These are phyloP conservation scores for Mallotus repandus DNA, from an alignment of 441 rosid genomes.

Conservation along the genomic window DNA sequence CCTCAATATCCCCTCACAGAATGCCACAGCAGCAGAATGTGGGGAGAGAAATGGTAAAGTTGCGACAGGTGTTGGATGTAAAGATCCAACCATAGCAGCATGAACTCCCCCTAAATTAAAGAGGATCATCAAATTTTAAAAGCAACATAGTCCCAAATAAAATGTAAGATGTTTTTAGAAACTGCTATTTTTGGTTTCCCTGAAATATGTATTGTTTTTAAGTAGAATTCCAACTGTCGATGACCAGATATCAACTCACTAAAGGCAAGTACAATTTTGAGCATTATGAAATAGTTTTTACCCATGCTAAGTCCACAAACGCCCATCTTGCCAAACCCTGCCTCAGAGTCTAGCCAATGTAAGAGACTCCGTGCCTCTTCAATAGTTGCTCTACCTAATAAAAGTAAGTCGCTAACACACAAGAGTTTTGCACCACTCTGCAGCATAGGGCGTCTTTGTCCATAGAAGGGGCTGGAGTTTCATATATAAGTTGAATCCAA, in stretches of 20 bases:
- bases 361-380: conserved; percentile 92
- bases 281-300: conserved; percentile 30
- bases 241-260: not conserved
- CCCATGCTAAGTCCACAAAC: conserved; percentile 99
- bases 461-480: conserved; percentile 89
- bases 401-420: conserved; percentile 94
- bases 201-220: not conserved
- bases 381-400: conserved; percentile 89
- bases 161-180: not conserved
- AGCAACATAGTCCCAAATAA: conserved; percentile 5
- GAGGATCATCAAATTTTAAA: conserved; percentile 26
- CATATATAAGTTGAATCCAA: conserved; percentile 31
- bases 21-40: conserved; percentile 97
- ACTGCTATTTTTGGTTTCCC: conserved; percentile 5
- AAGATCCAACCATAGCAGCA: conserved; percentile 98
- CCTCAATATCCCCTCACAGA: conserved; percentile 91
- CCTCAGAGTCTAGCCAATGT: conserved; percentile 82
- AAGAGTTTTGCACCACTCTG: conserved; percentile 87
- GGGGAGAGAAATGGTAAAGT: conserved; percentile 95
- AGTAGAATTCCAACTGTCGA: too few species aligned
- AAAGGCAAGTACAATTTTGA: conserved; percentile 17
- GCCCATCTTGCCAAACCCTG: conserved; percentile 92
- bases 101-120: conserved; percentile 88
- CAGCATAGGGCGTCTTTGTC: conserved; percentile 82
- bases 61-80: conserved; percentile 92